Evolutionary conservation across 2,329 filamentous ascomycete species (phyloP).

Genomic region (Sclerotinia glacialis): DNA sequence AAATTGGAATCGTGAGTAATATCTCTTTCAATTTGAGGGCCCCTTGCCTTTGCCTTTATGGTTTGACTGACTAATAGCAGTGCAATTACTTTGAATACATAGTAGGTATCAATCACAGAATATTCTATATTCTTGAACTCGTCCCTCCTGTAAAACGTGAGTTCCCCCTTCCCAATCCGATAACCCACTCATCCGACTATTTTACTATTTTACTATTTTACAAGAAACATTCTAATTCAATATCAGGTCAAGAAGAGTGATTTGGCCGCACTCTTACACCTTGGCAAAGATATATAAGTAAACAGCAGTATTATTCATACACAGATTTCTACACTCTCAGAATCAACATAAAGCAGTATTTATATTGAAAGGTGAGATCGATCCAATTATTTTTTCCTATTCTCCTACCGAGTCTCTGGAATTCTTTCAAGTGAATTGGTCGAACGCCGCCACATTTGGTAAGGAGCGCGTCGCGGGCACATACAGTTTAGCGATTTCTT

Average conservation of each 20-base stretch:
- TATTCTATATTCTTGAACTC: not conserved
- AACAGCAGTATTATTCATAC: not conserved
- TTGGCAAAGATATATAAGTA: slow-evolving; percentile 7
- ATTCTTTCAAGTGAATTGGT: slow-evolving; percentile 24
- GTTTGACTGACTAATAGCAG: not conserved
- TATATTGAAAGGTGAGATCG: slow-evolving; percentile 26
- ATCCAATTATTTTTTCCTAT: slow-evolving; percentile 27
- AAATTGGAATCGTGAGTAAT: not conserved
- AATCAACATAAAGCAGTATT: not conserved
- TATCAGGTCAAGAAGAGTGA: not conserved
- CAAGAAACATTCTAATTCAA: not conserved
- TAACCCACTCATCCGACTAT: not conserved
- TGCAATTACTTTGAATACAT: not conserved
- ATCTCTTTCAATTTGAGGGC: not conserved
- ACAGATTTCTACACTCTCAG: too few species aligned
- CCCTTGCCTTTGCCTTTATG: not conserved
- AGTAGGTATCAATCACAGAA: not conserved
- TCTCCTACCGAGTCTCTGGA: slow-evolving; percentile 25
- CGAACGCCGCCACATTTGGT: slow-evolving; percentile 24
- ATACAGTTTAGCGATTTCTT: slow-evolving; percentile 20
- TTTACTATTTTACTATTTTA: not conserved
- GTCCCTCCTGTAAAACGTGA: not conserved
- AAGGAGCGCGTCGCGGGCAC: slow-evolving; percentile 28
- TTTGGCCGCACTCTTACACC: not conserved
- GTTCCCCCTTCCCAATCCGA: not conserved